phyloP scores from a whole-genome alignment of 768 basidiomycete species.

The Pisolithus albus region DNA sequence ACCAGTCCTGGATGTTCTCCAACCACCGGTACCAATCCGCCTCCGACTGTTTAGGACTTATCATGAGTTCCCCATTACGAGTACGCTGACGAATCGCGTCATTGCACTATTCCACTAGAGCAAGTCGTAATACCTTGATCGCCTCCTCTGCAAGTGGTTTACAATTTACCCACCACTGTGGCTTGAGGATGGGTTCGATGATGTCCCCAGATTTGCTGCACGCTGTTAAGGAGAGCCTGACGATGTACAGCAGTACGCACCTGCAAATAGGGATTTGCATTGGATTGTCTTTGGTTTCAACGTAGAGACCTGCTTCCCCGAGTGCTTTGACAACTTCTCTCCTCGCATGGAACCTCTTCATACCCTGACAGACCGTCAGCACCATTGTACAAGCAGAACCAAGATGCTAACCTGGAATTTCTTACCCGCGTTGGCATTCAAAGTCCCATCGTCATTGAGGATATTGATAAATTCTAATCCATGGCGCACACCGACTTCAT shows the following conservation, averaged over 20 bases:
- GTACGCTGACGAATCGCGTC: conserved; percentile 55
- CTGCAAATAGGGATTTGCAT: conserved; percentile 96
- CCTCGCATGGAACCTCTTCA: conserved; percentile 95
- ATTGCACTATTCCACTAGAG: background rate
- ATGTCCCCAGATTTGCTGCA: conserved; percentile 90
- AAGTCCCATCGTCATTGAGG: conserved; percentile 92
- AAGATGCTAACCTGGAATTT: conserved; percentile 50
- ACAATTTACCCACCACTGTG: conserved; percentile 99
- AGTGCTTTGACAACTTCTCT: conserved; percentile 75
- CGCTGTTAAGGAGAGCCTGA: background rate
- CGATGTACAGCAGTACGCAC: conserved; percentile 31
- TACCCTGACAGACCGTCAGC: conserved; percentile 47
- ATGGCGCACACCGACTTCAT: conserved; percentile 86
- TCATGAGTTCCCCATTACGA: conserved; percentile 75
- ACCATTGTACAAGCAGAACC: background rate
- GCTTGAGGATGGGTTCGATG: conserved; percentile 91
- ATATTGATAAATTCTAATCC: conserved; percentile 90
- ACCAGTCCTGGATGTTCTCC: conserved; percentile 96
- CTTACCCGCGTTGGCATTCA: conserved; percentile 83
- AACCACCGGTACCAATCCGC: conserved; percentile 96
- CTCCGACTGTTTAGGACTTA: conserved; percentile 80
- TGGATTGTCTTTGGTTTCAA: conserved; percentile 92
- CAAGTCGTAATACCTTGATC: conserved; percentile 52
- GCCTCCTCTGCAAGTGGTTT: conserved; percentile 87
- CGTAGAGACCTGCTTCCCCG: conserved; percentile 76